phyloP scores from a whole-genome alignment of 2,329 filamentous ascomycete species.

The Monilinia fructicola region DNA sequence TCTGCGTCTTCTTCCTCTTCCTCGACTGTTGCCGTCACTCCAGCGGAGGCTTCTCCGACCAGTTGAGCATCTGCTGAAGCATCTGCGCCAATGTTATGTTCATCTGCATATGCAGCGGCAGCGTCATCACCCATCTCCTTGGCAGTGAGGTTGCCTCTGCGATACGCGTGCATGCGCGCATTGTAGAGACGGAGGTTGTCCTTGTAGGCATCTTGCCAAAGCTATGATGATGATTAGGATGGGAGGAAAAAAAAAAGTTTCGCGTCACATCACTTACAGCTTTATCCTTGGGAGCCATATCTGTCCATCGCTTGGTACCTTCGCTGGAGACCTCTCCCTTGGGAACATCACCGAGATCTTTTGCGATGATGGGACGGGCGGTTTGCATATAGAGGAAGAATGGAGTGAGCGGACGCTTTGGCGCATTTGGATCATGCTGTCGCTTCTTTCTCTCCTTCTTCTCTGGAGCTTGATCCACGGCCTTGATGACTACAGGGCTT shows the following conservation, averaged over 20 bases:
- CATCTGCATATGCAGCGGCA: constrained; percentile 60
- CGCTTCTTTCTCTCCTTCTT: constrained; percentile 91
- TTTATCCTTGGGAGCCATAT: constrained; percentile 74
- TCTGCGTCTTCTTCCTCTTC: constrained; percentile 39
- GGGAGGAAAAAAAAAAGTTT: neutral
- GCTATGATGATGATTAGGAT: constrained; percentile 28
- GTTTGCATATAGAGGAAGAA: constrained; percentile 95
- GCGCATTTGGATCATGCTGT: constrained; percentile 85
- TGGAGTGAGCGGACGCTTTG: constrained; percentile 89
- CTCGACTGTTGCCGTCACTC: constrained; percentile 25
- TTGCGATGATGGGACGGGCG: constrained; percentile 77
- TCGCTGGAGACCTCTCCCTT: constrained; percentile 88
- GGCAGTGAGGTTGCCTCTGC: constrained; percentile 56
- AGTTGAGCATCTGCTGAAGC: constrained; percentile 39
- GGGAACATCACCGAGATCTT: constrained; percentile 72
- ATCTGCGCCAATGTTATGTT: constrained; percentile 55
- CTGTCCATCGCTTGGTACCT: constrained; percentile 81
- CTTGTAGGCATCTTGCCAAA: constrained; percentile 65
- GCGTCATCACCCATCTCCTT: constrained; percentile 62
- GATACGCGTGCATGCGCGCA: constrained; percentile 64
- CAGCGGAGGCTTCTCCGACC: constrained; percentile 54
- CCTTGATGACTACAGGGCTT: constrained; percentile 44
- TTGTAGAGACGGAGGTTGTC: constrained; percentile 67
- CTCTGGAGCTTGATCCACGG: constrained; percentile 55
- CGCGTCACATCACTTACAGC: constrained; percentile 43